These are phyloP conservation scores for Daedaleopsis nitida DNA, from an alignment of 768 basidiomycete genomes.

Conservation along the genomic window DNA sequence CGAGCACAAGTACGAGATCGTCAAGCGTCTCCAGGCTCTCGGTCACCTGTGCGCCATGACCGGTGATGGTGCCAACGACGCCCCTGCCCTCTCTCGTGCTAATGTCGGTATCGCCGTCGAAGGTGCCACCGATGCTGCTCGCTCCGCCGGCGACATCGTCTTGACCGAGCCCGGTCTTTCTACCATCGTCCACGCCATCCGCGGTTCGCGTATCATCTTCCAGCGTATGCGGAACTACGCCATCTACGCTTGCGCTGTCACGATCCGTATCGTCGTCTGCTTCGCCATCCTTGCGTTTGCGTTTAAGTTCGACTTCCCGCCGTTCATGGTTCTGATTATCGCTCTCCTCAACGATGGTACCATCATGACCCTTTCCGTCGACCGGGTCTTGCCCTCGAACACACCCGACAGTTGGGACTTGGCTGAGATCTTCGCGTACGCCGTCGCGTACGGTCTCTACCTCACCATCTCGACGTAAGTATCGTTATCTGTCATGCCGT, in stretches of 20 bases:
- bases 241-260: conserved; percentile 93
- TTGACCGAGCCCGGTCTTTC: conserved; percentile 98
- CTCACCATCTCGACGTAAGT: conserved; percentile 88
- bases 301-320: conserved; percentile 98
- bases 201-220: conserved; percentile 98
- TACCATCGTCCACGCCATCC: conserved; percentile 98
- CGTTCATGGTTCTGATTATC: conserved; percentile 99
- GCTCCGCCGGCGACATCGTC: conserved; percentile 98
- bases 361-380: conserved; percentile 97
- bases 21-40: conserved; percentile 95
- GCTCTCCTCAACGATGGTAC: conserved; percentile 97
- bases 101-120: conserved; percentile 99
- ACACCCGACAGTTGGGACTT: conserved; percentile 96
- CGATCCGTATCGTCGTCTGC: conserved; percentile 98
- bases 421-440: conserved; percentile 94
- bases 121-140: conserved; percentile 98
- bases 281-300: conserved; percentile 95
- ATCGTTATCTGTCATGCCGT: conserved; percentile 11
- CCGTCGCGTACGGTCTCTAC: conserved; percentile 94
- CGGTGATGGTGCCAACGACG: conserved; percentile 99
- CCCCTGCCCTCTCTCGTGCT: conserved; percentile 95
- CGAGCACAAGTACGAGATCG: conserved; percentile 99
- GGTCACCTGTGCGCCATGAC: conserved; percentile 99
- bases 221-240: conserved; percentile 99
- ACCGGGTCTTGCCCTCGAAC: conserved; percentile 91